Evolutionary conservation across 2,329 filamentous ascomycete genomes (phyloP).

Genomic region (Stemphylium beticola): DNA sequence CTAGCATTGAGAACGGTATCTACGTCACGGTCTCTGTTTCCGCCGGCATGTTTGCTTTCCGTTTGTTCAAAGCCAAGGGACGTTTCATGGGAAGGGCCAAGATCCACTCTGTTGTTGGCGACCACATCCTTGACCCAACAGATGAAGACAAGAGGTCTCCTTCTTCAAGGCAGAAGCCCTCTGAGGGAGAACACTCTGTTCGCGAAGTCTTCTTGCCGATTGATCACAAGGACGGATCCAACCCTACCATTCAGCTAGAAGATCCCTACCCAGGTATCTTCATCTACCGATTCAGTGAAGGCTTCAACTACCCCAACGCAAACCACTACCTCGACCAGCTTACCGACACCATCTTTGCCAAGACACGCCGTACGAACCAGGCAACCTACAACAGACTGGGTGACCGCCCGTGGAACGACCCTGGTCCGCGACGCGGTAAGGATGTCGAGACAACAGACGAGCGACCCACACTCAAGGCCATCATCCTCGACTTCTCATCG

Average conservation of each 20-base stretch:
- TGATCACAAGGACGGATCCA: slow-evolving; percentile 85
- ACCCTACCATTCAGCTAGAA: slow-evolving; percentile 78
- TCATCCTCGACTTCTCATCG: slow-evolving; percentile 92
- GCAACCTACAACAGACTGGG: slow-evolving; percentile 62
- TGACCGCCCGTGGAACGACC: slow-evolving; percentile 95
- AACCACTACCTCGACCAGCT: slow-evolving; percentile 83
- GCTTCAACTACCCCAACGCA: slow-evolving; percentile 95
- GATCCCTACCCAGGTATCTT: slow-evolving; percentile 91
- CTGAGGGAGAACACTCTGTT: slow-evolving; percentile 52
- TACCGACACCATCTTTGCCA: slow-evolving; percentile 51
- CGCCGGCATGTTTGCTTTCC: slow-evolving; percentile 78
- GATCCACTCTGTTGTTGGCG: slow-evolving; percentile 84
- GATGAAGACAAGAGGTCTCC: slow-evolving; percentile 32
- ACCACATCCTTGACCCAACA: slow-evolving; percentile 66
- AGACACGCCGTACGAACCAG: slow-evolving; percentile 79
- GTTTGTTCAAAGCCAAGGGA: slow-evolving; percentile 81
- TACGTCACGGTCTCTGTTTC: slow-evolving; percentile 84
- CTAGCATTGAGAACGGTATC: slow-evolving; percentile 87
- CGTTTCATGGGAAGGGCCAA: slow-evolving; percentile 84
- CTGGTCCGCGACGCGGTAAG: slow-evolving; percentile 71
- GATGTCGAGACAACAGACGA: slow-evolving; percentile 50
- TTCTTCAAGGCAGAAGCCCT: slow-evolving; percentile 24
- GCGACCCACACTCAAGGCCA: slow-evolving; percentile 77
- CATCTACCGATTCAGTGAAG: slow-evolving; percentile 95
- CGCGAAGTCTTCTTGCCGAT: slow-evolving; percentile 88